These are phyloP conservation scores for Trametes sanguinea DNA, from an alignment of 768 basidiomycete species.

Conservation along the genomic window DNA sequence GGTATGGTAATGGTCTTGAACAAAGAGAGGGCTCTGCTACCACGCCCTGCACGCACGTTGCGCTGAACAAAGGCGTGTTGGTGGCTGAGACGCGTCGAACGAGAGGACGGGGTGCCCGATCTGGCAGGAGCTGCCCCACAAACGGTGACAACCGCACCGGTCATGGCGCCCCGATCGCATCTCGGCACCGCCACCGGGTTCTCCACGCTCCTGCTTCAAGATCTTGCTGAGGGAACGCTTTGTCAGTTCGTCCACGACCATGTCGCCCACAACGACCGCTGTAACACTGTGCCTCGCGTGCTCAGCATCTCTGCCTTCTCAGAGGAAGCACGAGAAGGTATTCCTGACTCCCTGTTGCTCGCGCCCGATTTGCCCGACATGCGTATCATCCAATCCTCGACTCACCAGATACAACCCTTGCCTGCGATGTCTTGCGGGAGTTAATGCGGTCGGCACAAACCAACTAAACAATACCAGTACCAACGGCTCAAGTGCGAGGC, in stretches of 20 bases:
- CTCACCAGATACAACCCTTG: slow-evolving; percentile 72
- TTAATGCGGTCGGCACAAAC: slow-evolving; percentile 23
- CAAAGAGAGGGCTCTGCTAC: neutral
- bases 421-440: slow-evolving; percentile 63
- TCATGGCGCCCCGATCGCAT: slow-evolving; percentile 1
- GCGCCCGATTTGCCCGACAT: slow-evolving; percentile 63
- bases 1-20: neutral
- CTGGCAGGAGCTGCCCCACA: neutral
- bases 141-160: neutral
- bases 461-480: no score
- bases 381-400: slow-evolving; percentile 61
- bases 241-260: neutral
- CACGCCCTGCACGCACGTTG: neutral
- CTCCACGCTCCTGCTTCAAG: neutral
- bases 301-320: slow-evolving; percentile 32
- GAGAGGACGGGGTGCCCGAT: slow-evolving; percentile 7
- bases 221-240: neutral
- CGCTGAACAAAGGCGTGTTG: slow-evolving; percentile 14
- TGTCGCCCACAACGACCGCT: neutral
- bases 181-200: slow-evolving; percentile 11
- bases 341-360: slow-evolving; percentile 66
- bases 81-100: slow-evolving; percentile 4
- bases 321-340: slow-evolving; percentile 24
- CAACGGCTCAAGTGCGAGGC: neutral
- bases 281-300: slow-evolving; percentile 32